These are phyloP conservation scores for Jacaranda copaia DNA, from an alignment of 257 asterid genomes.

Conservation along the genomic window DNA sequence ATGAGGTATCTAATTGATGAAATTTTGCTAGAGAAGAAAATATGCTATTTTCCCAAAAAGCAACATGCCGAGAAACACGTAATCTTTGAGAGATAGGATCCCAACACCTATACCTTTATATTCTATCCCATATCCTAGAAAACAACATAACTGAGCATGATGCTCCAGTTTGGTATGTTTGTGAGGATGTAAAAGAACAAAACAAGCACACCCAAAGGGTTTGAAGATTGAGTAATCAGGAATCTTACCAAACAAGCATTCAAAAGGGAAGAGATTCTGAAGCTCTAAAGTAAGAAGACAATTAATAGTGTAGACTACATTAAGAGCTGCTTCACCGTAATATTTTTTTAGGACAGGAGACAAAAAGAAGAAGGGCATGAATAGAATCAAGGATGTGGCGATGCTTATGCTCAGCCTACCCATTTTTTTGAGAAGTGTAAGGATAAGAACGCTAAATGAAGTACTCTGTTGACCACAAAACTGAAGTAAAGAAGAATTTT, in stretches of 20 bases:
- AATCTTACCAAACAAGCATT: neutral
- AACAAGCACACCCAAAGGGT: constrained; percentile 3
- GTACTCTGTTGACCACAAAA: neutral
- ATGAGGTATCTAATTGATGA: no score
- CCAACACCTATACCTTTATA: neutral
- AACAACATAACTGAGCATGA: no score
- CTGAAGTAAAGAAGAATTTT: neutral
- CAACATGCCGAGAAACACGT: neutral
- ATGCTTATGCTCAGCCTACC: neutral
- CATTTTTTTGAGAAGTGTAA: neutral
- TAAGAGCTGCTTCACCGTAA: neutral
- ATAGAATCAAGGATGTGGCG: neutral
- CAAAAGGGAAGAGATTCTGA: neutral
- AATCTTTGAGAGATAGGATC: neutral
- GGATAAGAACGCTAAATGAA: neutral
- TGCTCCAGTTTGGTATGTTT: neutral
- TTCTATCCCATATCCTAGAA: no score
- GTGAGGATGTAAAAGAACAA: neutral
- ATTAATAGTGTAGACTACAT: neutral
- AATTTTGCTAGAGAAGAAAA: neutral
- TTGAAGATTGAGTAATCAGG: neutral
- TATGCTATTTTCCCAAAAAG: neutral
- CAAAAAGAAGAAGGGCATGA: neutral
- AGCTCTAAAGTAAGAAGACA: neutral
- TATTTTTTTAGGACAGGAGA: no score